Evolutionary conservation across 2,329 filamentous ascomycete species (phyloP).

Genomic region (Verticillium zaregamsianum): DNA sequence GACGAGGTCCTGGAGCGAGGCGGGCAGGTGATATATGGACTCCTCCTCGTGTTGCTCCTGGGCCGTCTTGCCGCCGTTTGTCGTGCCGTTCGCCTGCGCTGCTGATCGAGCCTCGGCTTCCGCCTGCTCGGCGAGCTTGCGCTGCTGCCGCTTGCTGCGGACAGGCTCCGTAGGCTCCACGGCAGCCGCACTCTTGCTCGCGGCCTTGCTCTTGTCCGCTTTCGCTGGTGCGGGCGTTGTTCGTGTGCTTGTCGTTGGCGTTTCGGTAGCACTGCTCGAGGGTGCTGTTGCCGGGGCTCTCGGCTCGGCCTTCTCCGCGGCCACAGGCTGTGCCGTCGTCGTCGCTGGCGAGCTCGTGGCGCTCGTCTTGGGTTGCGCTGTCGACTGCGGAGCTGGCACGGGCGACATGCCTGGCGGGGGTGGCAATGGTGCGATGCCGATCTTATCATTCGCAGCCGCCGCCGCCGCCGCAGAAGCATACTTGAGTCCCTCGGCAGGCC

Average conservation of each 20-base stretch:
- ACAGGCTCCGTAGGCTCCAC: conserved; percentile 38
- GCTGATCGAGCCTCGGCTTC: conserved; percentile 16
- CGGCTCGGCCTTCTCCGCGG: conserved; percentile 28
- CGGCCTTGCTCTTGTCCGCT: conserved; percentile 32
- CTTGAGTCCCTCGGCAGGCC: conserved; percentile 85
- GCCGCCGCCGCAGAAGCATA: conserved; percentile 96
- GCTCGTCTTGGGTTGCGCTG: conserved; percentile 50
- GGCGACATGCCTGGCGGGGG: conserved; percentile 69
- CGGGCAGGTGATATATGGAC: conserved; percentile 88
- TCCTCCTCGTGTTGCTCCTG: conserved; percentile 59
- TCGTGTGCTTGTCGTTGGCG: conserved; percentile 19
- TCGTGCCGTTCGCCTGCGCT: conserved; percentile 44
- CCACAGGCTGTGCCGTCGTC: conserved; percentile 41
- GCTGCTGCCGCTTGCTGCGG: conserved; percentile 33
- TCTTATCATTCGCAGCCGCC: conserved; percentile 83
- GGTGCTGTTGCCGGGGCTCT: conserved; percentile 22
- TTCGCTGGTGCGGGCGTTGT: conserved; percentile 27
- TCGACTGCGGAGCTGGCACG: conserved; percentile 39
- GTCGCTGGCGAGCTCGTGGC: conserved; percentile 51
- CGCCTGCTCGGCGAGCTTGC: background rate
- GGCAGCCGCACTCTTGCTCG: conserved; percentile 35
- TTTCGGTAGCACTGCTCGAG: conserved; percentile 11
- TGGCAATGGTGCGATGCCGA: conserved; percentile 89
- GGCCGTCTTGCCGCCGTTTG: conserved; percentile 46
- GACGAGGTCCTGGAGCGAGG: conserved; percentile 82